Percentiles rank a stretch among this genome's conserved stretches.
These are phyloP conservation scores for Acanthamoeba quina DNA, from an alignment of 208 protist genomes.

Conservation along the genomic window DNA sequence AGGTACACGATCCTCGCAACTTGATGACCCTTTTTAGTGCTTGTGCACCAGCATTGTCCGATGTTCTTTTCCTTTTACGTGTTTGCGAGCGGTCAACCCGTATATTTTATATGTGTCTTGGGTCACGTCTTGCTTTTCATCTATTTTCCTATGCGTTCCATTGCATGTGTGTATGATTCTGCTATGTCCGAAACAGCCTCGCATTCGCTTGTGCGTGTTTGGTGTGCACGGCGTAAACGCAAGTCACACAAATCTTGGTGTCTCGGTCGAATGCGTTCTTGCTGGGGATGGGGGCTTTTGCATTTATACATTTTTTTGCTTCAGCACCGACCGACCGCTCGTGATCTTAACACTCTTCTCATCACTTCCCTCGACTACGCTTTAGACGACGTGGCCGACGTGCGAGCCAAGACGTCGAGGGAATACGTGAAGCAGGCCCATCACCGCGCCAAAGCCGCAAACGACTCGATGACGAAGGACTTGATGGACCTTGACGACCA, in stretches of 20 bases:
- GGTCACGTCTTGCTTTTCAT: neutral
- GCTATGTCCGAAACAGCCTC: no score
- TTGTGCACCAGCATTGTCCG: no score
- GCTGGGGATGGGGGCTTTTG: neutral
- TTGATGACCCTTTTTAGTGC: no score
- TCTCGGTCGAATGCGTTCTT: neutral
- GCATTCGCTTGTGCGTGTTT: neutral
- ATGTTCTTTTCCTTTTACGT: no score
- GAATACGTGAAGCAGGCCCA: neutral
- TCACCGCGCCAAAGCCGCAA: no score
- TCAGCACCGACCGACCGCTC: neutral
- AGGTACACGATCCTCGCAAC: neutral
- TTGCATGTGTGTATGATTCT: no score
- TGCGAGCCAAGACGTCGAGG: neutral
- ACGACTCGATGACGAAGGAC: neutral
- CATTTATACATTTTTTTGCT: neutral
- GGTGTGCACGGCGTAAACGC: no score
- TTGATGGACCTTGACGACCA: neutral
- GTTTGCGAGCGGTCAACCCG: neutral
- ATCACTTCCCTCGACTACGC: neutral
- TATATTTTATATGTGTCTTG: neutral
- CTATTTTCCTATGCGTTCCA: neutral
- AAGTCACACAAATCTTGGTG: neutral
- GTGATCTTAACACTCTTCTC: neutral
- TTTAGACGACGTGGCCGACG: neutral